Evolutionary conservation across 371 early-diverging fungal species (phyloP), one percentile per base, ranked within the genome.

Genomic region (Mortierella sp.): DNA sequence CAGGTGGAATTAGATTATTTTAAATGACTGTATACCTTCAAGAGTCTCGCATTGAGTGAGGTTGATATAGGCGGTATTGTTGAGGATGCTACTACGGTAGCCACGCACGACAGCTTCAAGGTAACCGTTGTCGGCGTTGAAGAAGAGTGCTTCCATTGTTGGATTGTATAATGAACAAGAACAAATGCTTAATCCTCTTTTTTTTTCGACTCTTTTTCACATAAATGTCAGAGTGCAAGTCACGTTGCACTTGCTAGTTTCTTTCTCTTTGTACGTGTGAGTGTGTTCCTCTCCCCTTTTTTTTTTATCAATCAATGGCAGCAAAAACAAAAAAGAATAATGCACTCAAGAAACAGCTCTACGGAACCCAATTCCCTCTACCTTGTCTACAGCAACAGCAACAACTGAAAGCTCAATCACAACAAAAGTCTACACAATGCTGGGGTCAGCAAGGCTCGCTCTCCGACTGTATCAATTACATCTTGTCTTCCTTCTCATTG

Each of bases 21-120:
- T 19, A 57, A 42, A 22, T 61, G 34, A 40, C 31, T 34, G 61
- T 9, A 9, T 82, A 96, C 96, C 98, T 79, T 98, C 99, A 56
- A 99, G 89, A n/a, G 95, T 96, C 85, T 98, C 98, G 89, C 98
- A 98, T 82, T 98, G 99, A 15, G 95, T 93, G 73, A 99, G 88
- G 89, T 98, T 98, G 56, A 92, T 82, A 86, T 99, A 99, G 72
- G 95, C 92, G 26, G 89, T 85, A 29, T 86, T 81, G 57, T 88
- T 93, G 59, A 98, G 86, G 72, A 99, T 90, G 57, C 94, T 96
- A 58, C 91, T 88, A 70, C 95, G 93, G 89, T 94, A 98, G 9
- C 99, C 99, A 68, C 99, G 92, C 66, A 97, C 92, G 61, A 99
- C 93, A 54, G 93, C 99, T 84, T 99, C 98, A 34, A 98, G 87